These are phyloP conservation scores for Begonia loranthoides DNA, from an alignment of 306 rosid genomes.

Conservation along the genomic window DNA sequence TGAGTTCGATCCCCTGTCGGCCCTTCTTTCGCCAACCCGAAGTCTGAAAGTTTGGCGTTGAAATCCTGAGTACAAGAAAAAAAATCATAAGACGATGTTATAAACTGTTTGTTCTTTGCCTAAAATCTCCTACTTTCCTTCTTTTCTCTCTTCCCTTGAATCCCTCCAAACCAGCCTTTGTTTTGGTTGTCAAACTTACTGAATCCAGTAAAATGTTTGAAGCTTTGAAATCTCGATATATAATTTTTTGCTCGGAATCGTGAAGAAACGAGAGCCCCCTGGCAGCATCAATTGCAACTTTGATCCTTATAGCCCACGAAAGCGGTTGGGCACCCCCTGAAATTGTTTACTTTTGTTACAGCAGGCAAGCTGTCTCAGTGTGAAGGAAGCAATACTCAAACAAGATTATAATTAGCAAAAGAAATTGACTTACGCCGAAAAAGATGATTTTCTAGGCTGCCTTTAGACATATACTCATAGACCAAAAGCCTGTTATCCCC, in stretches of 20 bases:
- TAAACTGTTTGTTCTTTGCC: no score
- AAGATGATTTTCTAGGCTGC: slow-evolving; percentile 30
- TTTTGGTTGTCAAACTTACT: slow-evolving; percentile 22
- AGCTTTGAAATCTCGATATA: slow-evolving; percentile 77
- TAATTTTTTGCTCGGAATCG: slow-evolving; percentile 45
- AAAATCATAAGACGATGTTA: not conserved
- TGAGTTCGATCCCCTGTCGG: slow-evolving; percentile 78
- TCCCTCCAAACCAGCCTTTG: not conserved
- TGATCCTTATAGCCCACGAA: slow-evolving; percentile 62
- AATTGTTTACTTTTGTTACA: not conserved
- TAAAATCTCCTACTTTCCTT: not conserved
- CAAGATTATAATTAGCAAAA: not conserved
- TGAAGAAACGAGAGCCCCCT: slow-evolving; percentile 65
- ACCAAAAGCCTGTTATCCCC: slow-evolving; percentile 23
- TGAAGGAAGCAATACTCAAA: not conserved
- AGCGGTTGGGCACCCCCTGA: slow-evolving; percentile 30
- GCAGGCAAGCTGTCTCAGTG: not conserved
- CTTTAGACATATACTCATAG: slow-evolving; percentile 26
- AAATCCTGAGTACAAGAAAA: slow-evolving; percentile 27
- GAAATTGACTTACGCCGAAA: slow-evolving; percentile 14
- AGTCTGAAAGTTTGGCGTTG: slow-evolving; percentile 67
- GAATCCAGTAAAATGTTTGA: slow-evolving; percentile 75
- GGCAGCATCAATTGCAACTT: slow-evolving; percentile 65
- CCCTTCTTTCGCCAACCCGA: slow-evolving; percentile 73
- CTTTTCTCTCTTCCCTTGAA: not conserved